Evolutionary conservation across 164 flowering plant genomes (phyloP).

Genomic region (Protea cynaroides): DNA sequence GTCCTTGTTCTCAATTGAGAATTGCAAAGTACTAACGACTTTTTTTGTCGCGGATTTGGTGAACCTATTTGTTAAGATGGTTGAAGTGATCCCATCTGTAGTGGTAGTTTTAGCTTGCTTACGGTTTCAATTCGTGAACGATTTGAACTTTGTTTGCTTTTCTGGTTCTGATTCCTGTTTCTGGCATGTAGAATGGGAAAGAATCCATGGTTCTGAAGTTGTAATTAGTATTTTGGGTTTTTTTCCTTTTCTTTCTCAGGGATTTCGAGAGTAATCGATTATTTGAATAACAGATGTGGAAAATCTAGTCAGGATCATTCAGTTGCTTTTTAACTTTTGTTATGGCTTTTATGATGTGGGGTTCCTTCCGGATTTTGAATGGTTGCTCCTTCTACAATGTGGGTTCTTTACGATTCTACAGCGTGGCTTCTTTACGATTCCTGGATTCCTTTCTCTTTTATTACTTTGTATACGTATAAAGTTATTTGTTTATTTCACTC

Average conservation of each 20-base stretch:
- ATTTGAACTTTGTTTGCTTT: neutral
- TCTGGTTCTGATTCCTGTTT: neutral
- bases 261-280: constrained; percentile 11
- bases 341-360: constrained; percentile 18
- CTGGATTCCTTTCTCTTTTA: constrained; percentile 13
- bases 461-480: constrained; percentile 2
- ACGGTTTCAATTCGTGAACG: constrained; percentile 2
- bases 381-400: constrained; percentile 24
- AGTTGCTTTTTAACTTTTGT: constrained; percentile 16
- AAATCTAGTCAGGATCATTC: constrained; percentile 20
- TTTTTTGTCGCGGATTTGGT: neutral
- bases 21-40: neutral
- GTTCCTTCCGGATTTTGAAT: constrained; percentile 21
- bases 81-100: no score
- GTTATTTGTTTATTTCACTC: constrained; percentile 4
- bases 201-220: constrained; percentile 9
- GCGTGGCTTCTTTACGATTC: constrained; percentile 20
- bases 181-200: neutral
- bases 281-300: constrained; percentile 13
- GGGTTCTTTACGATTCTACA: no score
- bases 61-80: no score
- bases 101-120: neutral
- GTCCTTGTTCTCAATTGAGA: neutral
- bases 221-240: constrained; percentile 1
- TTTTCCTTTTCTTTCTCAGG: neutral